These are phyloP conservation scores for Colletotrichum sp. DNA, from an alignment of 2,329 filamentous ascomycete species.

Conservation along the genomic window DNA sequence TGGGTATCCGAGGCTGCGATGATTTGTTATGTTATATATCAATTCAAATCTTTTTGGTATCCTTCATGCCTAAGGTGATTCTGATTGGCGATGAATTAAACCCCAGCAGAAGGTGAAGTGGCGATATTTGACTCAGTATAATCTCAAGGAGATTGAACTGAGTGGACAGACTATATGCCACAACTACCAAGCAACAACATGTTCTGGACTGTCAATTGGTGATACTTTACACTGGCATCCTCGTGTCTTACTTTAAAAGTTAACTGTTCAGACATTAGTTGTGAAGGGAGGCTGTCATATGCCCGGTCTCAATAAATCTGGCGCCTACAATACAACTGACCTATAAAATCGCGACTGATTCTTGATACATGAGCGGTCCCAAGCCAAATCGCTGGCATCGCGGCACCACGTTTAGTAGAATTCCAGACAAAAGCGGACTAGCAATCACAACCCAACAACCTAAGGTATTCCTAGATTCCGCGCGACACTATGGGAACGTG, in stretches of 20 bases:
- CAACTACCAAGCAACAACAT: background rate
- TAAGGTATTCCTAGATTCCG: background rate
- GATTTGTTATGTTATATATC: accelerated
- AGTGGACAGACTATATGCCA: background rate
- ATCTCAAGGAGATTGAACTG: background rate
- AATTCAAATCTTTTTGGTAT: background rate
- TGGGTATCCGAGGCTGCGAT: background rate
- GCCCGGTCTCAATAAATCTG: background rate
- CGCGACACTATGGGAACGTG: background rate
- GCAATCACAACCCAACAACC: background rate
- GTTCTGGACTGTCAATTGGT: background rate
- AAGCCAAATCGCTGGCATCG: no score
- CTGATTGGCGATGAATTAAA: background rate
- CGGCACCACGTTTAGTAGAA: no score
- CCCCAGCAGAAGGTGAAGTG: accelerated
- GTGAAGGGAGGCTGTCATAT: accelerated
- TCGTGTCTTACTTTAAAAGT: background rate
- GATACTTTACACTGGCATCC: background rate
- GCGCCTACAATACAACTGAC: background rate
- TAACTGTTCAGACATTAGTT: background rate
- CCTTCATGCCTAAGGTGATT: background rate
- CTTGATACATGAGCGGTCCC: no score
- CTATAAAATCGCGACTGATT: background rate
- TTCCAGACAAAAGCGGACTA: background rate
- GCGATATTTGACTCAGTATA: no score